Conservation (phyloP, 1,284 basidiomycete genomes). For the Malassezia sp. region DNA sequence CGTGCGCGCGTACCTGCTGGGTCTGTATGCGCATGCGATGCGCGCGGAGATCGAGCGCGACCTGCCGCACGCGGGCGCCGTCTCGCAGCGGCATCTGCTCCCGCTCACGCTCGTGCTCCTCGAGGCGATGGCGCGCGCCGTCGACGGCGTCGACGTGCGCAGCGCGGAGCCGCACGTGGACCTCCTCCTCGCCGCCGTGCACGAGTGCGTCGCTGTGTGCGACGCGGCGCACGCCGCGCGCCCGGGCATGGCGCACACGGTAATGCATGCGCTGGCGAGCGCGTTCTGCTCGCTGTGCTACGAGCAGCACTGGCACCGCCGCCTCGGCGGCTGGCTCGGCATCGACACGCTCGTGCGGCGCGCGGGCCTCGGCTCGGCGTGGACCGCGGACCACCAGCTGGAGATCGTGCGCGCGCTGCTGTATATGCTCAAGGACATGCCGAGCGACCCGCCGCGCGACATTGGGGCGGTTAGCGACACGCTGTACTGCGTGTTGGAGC, state of each 20-base stretch:
- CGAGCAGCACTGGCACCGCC: conserved; percentile 44
- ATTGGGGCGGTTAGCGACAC: conserved; percentile 69
- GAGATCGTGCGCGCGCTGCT: conserved; percentile 83
- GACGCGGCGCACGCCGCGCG: conserved; percentile 26
- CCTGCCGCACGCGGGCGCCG: conserved; percentile 47
- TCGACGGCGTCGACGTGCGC: conserved; percentile 45
- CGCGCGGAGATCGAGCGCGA: conserved; percentile 47
- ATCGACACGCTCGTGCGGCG: conserved; percentile 38
- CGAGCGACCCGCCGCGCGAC: conserved; percentile 73
- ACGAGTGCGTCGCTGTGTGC: conserved; percentile 26
- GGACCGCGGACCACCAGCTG: conserved; percentile 77
- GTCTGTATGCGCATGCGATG: conserved; percentile 61
- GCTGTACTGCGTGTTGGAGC: conserved; percentile 63
- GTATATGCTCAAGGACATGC: conserved; percentile 90
- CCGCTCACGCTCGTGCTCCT: conserved; percentile 49
- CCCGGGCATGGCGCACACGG: conserved; percentile 29
- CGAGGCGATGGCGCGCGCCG: conserved; percentile 35
- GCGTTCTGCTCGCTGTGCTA: conserved; percentile 45
- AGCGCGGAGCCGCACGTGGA: conserved; percentile 45
- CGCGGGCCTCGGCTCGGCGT: conserved; percentile 55
- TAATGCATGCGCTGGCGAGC: conserved; percentile 40
- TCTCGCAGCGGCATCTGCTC: conserved; percentile 53
- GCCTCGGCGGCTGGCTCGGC: conserved; percentile 45
- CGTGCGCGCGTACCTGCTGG: conserved; percentile 59
- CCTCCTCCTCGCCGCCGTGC: conserved; percentile 32